These are phyloP conservation scores for Trichophyton verrucosum DNA, from an alignment of 2,329 filamentous ascomycete species.

Conservation along the genomic window DNA sequence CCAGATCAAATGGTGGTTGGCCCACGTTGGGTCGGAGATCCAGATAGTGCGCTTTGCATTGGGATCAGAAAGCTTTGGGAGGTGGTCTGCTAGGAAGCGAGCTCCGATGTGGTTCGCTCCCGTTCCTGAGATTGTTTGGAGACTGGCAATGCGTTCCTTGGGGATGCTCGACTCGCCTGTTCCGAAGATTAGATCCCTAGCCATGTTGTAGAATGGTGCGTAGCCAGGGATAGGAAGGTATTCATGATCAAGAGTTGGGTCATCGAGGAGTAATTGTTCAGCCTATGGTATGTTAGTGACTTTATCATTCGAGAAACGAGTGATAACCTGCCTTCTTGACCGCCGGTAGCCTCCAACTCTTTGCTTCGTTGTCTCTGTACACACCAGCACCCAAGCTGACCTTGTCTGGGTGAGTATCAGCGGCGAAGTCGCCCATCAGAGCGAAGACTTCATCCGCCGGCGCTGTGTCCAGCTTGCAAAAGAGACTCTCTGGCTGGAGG, in stretches of 20 bases:
- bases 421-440: slow-evolving; percentile 17
- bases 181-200: slow-evolving; percentile 71
- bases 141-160: slow-evolving; percentile 44
- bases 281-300: slow-evolving; percentile 42
- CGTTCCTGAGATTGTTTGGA: slow-evolving; percentile 93
- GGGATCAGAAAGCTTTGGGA: slow-evolving; percentile 36
- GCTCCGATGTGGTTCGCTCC: slow-evolving; percentile 87
- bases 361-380: slow-evolving; percentile 29
- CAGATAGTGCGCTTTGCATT: slow-evolving; percentile 57
- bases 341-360: slow-evolving; percentile 28
- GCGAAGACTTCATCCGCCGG: slow-evolving; percentile 16
- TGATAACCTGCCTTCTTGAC: slow-evolving; percentile 22
- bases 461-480: slow-evolving; percentile 11
- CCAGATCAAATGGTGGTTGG: slow-evolving; percentile 96
- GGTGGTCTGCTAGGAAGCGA: slow-evolving; percentile 83
- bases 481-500: slow-evolving; percentile 13
- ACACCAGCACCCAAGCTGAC: slow-evolving; percentile 30
- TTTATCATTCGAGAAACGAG: not conserved
- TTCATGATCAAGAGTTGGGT: slow-evolving; percentile 88
- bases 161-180: slow-evolving; percentile 18
- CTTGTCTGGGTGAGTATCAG: slow-evolving; percentile 22
- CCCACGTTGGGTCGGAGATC: slow-evolving; percentile 91
- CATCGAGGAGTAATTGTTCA: slow-evolving; percentile 67
- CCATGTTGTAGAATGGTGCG: slow-evolving; percentile 67
- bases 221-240: slow-evolving; percentile 92